Evolutionary conservation across 2,329 filamentous ascomycete species (phyloP), one percentile per base, ranked within the genome.

Genomic region (Colletotrichum endophyticum): DNA sequence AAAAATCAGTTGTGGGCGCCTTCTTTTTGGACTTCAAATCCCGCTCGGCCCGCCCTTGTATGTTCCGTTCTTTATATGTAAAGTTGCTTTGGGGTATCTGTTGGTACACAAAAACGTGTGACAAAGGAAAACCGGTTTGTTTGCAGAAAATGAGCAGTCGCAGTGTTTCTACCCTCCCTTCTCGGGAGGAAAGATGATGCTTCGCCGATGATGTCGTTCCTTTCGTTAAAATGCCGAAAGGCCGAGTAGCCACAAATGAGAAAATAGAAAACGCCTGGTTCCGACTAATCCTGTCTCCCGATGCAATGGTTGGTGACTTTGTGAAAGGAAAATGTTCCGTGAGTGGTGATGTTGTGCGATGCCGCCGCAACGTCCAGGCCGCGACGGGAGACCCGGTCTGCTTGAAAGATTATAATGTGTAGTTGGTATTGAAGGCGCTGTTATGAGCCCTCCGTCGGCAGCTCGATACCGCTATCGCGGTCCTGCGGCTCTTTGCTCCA

Each of bases 401-500:
- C 72, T 69, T 22, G 25, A 62, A 49, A 64, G 53, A 70, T 69
- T 36, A 69, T 64, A 49, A 36, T 16, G n/a, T 68, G 30, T 34
- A 30, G 27, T 13, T 66, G 25, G 19, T 30, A 22, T 32, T 75
- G 28, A 22, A 67, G 27, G 12, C 22, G 16, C n/a, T 69, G 36
- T 72, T 80, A 88, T 70, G 80, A 81, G 39, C 83, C 83, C 27
- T 89, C 88, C 1, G 80, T 78, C 27, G 85, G 85, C 70, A 90
- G 81, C 78, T 89, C 89, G 78, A 91, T 88, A 44, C 89, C 89
- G 78, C 89, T 90, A 79, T 91, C 89, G 73, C 88, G 85, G 80
- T 90, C 89, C 62, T 78, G 76, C 6, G 73, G 73, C 53, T 77
- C 72, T n/a, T 77, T 74, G 44, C 70, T 67, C 78, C 76, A 78